Evolutionary conservation across 2,329 filamentous ascomycete species (phyloP).

Genomic region (Cladosporium sp.): DNA sequence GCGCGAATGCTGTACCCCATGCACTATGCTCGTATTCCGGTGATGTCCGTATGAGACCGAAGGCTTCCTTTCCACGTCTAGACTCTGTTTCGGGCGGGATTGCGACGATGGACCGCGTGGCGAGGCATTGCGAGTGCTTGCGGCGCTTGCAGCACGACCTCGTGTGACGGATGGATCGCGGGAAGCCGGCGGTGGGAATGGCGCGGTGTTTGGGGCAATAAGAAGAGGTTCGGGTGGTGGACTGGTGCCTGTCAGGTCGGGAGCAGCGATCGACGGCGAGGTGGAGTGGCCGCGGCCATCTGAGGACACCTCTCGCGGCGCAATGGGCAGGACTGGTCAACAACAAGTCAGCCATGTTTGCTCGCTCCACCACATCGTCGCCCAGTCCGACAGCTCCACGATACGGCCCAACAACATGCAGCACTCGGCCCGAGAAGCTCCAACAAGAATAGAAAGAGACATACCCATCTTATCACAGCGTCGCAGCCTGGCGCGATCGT

Average conservation of each 20-base stretch:
- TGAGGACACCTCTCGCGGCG: constrained; percentile 19
- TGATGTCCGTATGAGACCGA: constrained; percentile 77
- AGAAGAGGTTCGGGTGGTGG: constrained; percentile 39
- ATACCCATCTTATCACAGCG: constrained; percentile 18
- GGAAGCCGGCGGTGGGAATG: constrained; percentile 24
- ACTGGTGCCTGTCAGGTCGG: constrained; percentile 28
- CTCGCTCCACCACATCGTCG: background rate
- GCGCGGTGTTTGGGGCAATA: constrained; percentile 34
- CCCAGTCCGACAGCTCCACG: background rate
- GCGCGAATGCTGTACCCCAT: constrained; percentile 88
- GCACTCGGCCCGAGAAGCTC: background rate
- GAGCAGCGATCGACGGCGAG: constrained; percentile 17
- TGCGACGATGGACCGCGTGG: constrained; percentile 47
- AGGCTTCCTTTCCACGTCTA: constrained; percentile 51
- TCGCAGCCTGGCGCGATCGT: constrained; percentile 19
- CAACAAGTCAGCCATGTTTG: background rate
- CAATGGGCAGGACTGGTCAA: constrained; percentile 18
- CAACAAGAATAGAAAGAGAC: background rate
- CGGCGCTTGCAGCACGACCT: constrained; percentile 49
- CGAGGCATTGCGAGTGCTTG: constrained; percentile 45
- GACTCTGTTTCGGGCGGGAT: constrained; percentile 42
- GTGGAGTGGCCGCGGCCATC: constrained; percentile 20
- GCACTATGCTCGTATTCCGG: constrained; percentile 93
- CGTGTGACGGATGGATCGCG: constrained; percentile 49
- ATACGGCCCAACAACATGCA: background rate